Evolutionary conservation across 495 filamentous ascomycete species (phyloP).

Genomic region (Podospora tetraspora): DNA sequence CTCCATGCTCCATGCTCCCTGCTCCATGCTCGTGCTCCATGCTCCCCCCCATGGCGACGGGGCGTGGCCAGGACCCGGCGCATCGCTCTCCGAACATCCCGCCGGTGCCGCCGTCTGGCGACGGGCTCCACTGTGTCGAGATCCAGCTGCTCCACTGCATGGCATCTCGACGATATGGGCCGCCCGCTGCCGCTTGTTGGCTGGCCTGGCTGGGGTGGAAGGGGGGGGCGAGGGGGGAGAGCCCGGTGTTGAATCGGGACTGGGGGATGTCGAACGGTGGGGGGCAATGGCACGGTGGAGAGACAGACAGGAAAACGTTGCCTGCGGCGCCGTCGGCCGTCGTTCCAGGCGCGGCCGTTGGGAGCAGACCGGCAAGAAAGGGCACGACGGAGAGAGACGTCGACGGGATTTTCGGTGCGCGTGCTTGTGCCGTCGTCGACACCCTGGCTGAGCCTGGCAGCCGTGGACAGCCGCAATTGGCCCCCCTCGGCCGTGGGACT

Average conservation of each 20-base stretch:
- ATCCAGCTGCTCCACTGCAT: background rate
- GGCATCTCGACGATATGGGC: background rate
- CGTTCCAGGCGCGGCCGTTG: background rate
- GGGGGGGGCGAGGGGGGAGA: background rate
- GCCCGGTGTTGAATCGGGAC: background rate
- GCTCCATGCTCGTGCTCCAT: too few species aligned
- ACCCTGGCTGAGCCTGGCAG: background rate
- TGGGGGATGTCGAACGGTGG: background rate
- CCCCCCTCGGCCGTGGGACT: slow-evolving; percentile 2
- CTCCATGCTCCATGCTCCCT: background rate
- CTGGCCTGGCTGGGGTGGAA: background rate
- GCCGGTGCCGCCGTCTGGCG: slow-evolving; percentile 3
- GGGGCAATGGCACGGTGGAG: background rate
- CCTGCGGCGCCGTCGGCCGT: slow-evolving; percentile 12
- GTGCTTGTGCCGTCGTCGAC: background rate
- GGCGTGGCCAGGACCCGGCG: slow-evolving; percentile 8
- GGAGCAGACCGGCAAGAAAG: too few species aligned
- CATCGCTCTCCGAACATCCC: slow-evolving; percentile 17
- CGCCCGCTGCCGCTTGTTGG: too few species aligned
- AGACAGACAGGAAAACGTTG: background rate
- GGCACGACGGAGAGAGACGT: background rate
- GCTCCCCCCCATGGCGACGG: background rate
- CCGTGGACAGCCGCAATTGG: slow-evolving; percentile 4
- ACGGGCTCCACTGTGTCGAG: background rate
- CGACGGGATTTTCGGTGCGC: slow-evolving; percentile 15